Percentiles rank a stretch among this genome's conserved stretches.
phyloP scores from a whole-genome alignment of 768 basidiomycete species.

The Lactifluus volemus region DNA sequence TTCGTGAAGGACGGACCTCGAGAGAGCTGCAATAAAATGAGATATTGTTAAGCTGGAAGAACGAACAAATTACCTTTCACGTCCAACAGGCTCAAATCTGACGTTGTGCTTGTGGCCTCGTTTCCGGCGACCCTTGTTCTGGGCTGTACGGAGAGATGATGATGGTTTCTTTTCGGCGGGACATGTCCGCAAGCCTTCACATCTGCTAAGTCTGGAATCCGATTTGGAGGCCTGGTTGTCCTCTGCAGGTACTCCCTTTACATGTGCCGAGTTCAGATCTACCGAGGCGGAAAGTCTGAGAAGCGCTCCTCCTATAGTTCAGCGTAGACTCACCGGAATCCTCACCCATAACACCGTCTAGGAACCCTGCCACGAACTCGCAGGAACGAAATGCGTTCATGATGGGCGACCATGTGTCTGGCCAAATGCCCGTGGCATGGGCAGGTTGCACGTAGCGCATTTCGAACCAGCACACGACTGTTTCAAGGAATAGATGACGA shows the following conservation, averaged over 20 bases:
- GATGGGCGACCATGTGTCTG: constrained; percentile 5
- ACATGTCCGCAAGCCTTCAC: neutral
- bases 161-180: neutral
- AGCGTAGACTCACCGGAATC: neutral
- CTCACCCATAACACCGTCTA: neutral
- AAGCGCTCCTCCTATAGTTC: neutral
- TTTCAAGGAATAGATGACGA: neutral
- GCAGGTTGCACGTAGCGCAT: constrained; percentile 10
- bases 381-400: constrained; percentile 9
- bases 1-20: neutral
- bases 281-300: neutral
- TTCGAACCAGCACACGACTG: constrained; percentile 10
- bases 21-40: neutral
- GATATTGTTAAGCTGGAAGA: neutral
- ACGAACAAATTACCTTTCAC: neutral
- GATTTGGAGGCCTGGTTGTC: neutral
- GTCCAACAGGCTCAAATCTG: neutral
- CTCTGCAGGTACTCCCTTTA: too few species aligned
- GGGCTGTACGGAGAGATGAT: neutral
- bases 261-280: neutral
- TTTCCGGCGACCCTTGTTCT: neutral
- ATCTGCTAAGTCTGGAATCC: neutral
- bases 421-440: constrained; percentile 7
- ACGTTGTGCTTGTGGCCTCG: neutral
- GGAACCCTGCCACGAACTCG: constrained; percentile 3